phyloP scores from a whole-genome alignment of 2,329 filamentous ascomycete genomes.

The Fusarium liriodendri region DNA sequence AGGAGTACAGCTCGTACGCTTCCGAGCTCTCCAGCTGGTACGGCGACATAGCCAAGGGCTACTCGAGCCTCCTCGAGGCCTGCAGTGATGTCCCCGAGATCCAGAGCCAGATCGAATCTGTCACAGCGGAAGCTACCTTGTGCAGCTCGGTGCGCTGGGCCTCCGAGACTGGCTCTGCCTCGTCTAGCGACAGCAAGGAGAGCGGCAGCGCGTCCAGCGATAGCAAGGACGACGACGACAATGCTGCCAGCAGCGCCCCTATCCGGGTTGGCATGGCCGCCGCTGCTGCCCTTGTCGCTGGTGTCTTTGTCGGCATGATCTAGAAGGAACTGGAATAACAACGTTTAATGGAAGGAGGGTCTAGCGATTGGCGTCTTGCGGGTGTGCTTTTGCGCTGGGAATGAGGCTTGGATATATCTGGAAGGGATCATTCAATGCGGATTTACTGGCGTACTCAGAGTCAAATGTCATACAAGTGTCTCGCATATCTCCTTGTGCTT shows the following conservation, averaged over 20 bases:
- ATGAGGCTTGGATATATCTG: not conserved
- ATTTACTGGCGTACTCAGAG: not conserved
- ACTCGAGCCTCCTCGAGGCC: constrained; percentile 38
- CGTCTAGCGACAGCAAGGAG: not conserved
- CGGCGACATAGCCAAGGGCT: constrained; percentile 18
- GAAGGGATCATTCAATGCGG: not conserved
- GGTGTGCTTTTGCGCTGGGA: not conserved
- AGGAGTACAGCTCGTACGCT: constrained; percentile 42
- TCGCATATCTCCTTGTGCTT: not conserved
- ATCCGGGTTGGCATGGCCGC: constrained; percentile 17
- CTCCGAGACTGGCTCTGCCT: constrained; percentile 18
- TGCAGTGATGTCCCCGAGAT: constrained; percentile 46
- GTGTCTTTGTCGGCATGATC: constrained; percentile 14
- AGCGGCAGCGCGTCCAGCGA: not conserved
- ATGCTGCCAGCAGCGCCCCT: constrained; percentile 14
- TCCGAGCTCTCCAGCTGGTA: constrained; percentile 40
- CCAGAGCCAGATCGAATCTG: constrained; percentile 5
- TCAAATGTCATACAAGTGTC: not conserved
- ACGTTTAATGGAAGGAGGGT: not conserved
- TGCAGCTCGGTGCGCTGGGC: constrained; percentile 28
- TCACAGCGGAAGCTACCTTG: not conserved
- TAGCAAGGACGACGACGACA: not conserved
- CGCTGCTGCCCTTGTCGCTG: constrained; percentile 25
- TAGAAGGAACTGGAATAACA: not conserved
- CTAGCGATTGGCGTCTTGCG: constrained; percentile 1